Conservation (phyloP, 2,329 filamentous ascomycete species). For the Chaetoscypha palmicola region DNA sequence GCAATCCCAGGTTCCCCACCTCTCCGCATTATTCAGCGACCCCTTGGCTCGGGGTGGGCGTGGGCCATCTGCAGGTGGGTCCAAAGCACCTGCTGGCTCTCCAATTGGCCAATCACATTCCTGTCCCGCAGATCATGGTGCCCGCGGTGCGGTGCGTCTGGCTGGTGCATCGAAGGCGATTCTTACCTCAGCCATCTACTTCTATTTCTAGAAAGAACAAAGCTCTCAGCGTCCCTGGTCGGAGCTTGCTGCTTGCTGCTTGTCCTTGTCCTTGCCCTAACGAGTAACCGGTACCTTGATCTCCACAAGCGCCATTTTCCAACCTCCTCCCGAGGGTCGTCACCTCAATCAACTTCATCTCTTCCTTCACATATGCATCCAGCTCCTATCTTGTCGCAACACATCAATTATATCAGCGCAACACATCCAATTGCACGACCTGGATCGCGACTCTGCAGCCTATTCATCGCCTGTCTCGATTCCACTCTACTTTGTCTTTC, state of each 20-base stretch:
- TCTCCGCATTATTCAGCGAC: conserved; percentile 23
- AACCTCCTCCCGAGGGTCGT: conserved; percentile 6
- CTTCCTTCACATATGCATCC: conserved; percentile 2
- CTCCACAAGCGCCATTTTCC: conserved; percentile 13
- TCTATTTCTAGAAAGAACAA: background rate
- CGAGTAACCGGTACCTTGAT: conserved; percentile 8
- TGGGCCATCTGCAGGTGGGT: too few species aligned
- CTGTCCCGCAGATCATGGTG: too few species aligned
- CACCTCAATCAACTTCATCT: conserved; percentile 12
- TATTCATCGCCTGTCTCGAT: background rate
- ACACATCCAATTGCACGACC: conserved; percentile 5
- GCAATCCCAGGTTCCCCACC: conserved; percentile 23
- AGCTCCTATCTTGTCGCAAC: conserved; percentile 23
- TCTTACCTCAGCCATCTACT: too few species aligned
- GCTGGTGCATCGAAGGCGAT: too few species aligned
- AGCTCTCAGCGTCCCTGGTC: background rate
- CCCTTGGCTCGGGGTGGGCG: too few species aligned
- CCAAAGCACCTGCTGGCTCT: too few species aligned
- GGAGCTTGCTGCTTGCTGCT: too few species aligned
- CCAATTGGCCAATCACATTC: too few species aligned
- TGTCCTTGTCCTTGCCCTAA: background rate
- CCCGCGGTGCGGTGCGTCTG: too few species aligned
- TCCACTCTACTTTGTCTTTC: conserved; percentile 1
- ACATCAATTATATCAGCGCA: conserved; percentile 18
- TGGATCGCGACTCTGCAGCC: conserved; percentile 13